A percentile compares a stretch with the other conserved stretches of the same genome.
Evolutionary conservation across 495 filamentous ascomycete genomes (phyloP).

Genomic region (Sabuloglossum arenarium): DNA sequence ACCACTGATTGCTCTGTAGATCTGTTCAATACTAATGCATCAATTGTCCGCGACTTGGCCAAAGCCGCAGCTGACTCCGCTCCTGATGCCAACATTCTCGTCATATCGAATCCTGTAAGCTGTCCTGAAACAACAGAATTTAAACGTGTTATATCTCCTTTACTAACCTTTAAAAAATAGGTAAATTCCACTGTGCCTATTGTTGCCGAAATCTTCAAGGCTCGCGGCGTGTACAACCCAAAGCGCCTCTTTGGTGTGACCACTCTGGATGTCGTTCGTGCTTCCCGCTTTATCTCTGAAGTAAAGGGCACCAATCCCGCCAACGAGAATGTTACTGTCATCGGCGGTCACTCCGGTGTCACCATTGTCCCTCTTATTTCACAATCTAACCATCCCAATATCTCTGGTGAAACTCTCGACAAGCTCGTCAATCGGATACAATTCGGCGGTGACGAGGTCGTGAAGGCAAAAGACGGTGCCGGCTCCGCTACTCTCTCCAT

Average conservation of each 20-base stretch:
- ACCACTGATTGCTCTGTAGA: conserved; percentile 25
- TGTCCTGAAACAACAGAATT: background rate
- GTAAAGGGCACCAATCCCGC: conserved; percentile 75
- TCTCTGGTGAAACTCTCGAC: conserved; percentile 50
- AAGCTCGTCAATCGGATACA: conserved; percentile 86
- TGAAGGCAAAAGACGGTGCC: conserved; percentile 96
- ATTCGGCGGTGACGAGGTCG: conserved; percentile 98
- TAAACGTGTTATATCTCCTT: background rate
- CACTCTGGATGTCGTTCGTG: conserved; percentile 96
- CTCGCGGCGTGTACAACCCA: conserved; percentile 85
- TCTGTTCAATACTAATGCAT: conserved; percentile 99
- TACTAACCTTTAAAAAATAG: conserved; percentile 10
- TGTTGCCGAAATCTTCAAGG: conserved; percentile 89
- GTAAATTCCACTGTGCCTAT: conserved; percentile 99
- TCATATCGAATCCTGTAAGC: conserved; percentile 87
- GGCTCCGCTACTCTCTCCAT: conserved; percentile 97
- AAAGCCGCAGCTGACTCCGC: conserved; percentile 79
- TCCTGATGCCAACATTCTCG: conserved; percentile 85
- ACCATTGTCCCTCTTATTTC: conserved; percentile 96
- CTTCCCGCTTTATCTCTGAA: conserved; percentile 89
- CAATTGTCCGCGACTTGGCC: conserved; percentile 94
- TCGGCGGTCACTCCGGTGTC: conserved; percentile 92
- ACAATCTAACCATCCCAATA: conserved; percentile 71
- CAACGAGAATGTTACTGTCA: conserved; percentile 81
- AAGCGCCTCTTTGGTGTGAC: conserved; percentile 98